Evolutionary conservation across 371 early-diverging fungal genomes (phyloP), one percentile per base, ranked within the genome.

Genomic region (Rhizopus delemar): DNA sequence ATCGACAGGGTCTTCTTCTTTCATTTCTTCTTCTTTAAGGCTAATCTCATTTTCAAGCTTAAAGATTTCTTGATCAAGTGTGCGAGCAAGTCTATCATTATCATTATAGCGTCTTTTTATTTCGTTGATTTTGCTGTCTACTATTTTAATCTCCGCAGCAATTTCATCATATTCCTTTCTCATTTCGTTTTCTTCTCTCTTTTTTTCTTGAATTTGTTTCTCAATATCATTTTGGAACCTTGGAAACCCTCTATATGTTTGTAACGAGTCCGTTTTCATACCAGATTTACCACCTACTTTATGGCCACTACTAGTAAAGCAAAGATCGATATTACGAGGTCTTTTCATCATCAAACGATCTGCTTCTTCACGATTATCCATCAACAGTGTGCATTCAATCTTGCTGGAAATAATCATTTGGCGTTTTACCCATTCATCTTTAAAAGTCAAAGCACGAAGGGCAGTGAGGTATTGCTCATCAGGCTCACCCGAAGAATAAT

Each of bases 381-480:
- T 85, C 41, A 97, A 70, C n/a, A 93, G 77, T 5, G 78, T 84
- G 28, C 85, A 80, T 69, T 97, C 96, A 59, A 95, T 92, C 34
- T 75, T 68, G 63, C 76, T 77, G 39, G 83, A 68, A 45, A 90
- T 83, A 62, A 96, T 88, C 60, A 97, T 68, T 61, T 88, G 86
- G 1, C 90, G 81, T 39, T 86, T 86, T 8, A 94, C 95, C 63
- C 87, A 78, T 52, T 88, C 87, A 57, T 94, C 71, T 33, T 77
- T 68, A 56, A 95, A 80, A 43, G 48, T 61, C 12, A 96, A 59
- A 0, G 76, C 83, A 6, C 91, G 78, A 36, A 91, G 71, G 8
- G 92, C 81, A 0, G 96, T 95, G 31, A 88, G 39, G 53, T 73
- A 86, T 8, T 66, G 6, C 7, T 58, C 31, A 49, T 84, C 82